Conservation (phyloP, 73 alveolate species). For the Strombidium stylifer region DNA sequence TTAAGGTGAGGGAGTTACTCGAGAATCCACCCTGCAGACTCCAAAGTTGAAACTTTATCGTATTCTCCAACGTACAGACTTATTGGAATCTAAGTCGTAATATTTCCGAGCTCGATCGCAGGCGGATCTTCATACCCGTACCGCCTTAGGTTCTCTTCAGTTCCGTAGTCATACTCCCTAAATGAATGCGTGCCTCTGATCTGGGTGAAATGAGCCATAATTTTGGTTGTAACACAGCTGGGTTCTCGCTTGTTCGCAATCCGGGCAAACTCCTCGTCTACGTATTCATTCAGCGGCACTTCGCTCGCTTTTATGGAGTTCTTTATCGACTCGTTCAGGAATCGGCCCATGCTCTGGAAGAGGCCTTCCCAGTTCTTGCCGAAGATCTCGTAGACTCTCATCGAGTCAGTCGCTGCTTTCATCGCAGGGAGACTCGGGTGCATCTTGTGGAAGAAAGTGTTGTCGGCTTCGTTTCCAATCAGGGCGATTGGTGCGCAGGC, state of each 20-base stretch:
- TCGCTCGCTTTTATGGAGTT: background rate
- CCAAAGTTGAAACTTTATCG: too few species aligned
- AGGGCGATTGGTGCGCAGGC: slow-evolving; percentile 61
- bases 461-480: background rate
- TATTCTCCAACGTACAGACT: too few species aligned
- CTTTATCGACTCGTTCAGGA: slow-evolving; percentile 8
- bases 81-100: too few species aligned
- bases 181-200: slow-evolving; percentile 37
- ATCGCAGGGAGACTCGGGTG: background rate
- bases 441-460: background rate
- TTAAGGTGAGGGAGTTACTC: too few species aligned
- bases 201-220: slow-evolving; percentile 18
- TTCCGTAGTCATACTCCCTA: slow-evolving; percentile 79
- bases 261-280: background rate
- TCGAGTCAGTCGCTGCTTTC: background rate
- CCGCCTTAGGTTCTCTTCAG: slow-evolving; percentile 69
- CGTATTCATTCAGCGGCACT: background rate
- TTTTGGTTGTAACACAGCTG: background rate
- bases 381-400: background rate
- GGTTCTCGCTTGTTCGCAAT: slow-evolving; percentile 46
- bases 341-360: slow-evolving; percentile 28
- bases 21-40: too few species aligned
- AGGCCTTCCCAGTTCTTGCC: background rate
- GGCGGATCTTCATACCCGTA: slow-evolving; percentile 86
- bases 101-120: slow-evolving; percentile 9